Conservation (phyloP, 805 yeast genomes). For the Candida silvicultrix region DNA sequence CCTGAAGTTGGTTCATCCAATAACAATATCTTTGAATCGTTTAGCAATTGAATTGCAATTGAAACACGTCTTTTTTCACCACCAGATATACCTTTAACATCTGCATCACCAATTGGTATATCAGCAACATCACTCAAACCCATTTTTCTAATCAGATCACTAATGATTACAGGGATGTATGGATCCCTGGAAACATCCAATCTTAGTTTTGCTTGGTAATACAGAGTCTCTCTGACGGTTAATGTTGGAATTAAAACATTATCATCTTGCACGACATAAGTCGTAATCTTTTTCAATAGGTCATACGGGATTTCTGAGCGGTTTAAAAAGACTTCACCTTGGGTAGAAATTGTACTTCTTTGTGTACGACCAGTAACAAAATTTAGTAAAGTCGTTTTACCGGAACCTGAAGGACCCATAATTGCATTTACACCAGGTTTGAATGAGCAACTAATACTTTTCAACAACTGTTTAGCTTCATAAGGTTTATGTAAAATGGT, state of each 20-base stretch:
- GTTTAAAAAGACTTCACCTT: constrained; percentile 43
- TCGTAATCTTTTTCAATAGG: constrained; percentile 36
- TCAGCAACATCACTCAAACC: constrained; percentile 75
- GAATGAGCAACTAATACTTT: constrained; percentile 16
- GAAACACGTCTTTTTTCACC: constrained; percentile 83
- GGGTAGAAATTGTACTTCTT: constrained; percentile 10
- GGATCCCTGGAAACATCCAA: constrained; percentile 50
- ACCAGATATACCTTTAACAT: constrained; percentile 66
- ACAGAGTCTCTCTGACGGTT: constrained; percentile 66
- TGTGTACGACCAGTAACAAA: constrained; percentile 50
- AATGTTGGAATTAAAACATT: constrained; percentile 61
- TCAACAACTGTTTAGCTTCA: constrained; percentile 7
- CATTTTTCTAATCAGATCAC: constrained; percentile 52
- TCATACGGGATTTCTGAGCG: constrained; percentile 26
- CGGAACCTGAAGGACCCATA: constrained; percentile 81
- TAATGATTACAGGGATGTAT: constrained; percentile 30
- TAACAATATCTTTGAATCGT: constrained; percentile 65
- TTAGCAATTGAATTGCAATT: constrained; percentile 72
- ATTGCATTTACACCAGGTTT: constrained; percentile 52
- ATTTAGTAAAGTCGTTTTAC: constrained; percentile 65
- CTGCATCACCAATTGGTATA: constrained; percentile 58
- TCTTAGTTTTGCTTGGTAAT: constrained; percentile 60
- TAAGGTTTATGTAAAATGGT: constrained; percentile 1
- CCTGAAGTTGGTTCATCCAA: constrained; percentile 93
- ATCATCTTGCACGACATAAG: constrained; percentile 81